phyloP scores from a whole-genome alignment of 768 basidiomycete genomes.

The Calocybe indica region DNA sequence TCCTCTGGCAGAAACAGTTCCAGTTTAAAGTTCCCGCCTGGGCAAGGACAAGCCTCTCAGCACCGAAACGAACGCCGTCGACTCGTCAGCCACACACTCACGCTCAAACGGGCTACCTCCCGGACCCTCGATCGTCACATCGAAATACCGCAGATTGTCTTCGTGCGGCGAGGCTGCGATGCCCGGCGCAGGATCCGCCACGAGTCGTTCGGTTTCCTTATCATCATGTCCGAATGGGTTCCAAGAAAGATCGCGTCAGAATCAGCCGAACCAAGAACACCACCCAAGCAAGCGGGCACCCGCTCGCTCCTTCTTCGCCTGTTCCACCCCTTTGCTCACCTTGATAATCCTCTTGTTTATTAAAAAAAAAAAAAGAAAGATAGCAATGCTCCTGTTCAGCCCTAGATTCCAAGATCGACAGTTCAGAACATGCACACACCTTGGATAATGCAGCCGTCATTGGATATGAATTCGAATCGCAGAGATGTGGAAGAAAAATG shows the following conservation, averaged over 20 bases:
- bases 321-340: slow-evolving; percentile 19
- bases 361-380: background rate
- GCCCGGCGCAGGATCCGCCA: slow-evolving; percentile 95
- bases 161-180: slow-evolving; percentile 95
- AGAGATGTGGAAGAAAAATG: no score
- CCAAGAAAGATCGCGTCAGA: no score
- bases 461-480: no score
- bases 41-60: background rate
- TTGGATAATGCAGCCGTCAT: no score
- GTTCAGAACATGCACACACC: no score
- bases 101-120: slow-evolving; percentile 89
- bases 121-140: slow-evolving; percentile 95
- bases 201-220: slow-evolving; percentile 95
- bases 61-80: background rate
- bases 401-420: background rate
- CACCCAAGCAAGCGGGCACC: no score
- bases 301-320: background rate
- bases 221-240: no score
- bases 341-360: slow-evolving; percentile 47
- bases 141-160: slow-evolving; percentile 97
- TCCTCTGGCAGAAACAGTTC: slow-evolving; percentile 98
- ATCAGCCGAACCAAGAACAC: no score
- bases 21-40: slow-evolving; percentile 91
- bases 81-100: slow-evolving; percentile 25
- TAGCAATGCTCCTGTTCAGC: background rate